phyloP scores from a whole-genome alignment of 2,329 filamentous ascomycete genomes.

The Cercospora sesami region DNA sequence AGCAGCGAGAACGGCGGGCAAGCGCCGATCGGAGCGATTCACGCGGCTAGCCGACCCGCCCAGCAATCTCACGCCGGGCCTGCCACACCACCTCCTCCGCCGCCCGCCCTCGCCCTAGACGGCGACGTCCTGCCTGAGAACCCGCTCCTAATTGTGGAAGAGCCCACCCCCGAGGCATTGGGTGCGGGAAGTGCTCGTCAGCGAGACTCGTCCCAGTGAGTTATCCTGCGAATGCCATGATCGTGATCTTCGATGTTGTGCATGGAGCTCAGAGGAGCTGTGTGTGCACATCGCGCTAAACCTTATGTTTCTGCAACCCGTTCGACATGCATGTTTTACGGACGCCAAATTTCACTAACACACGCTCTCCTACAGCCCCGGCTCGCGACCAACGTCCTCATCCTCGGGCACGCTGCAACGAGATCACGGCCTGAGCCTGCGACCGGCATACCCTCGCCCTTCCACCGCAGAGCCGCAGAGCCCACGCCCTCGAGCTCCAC shows the following conservation, averaged over 20 bases:
- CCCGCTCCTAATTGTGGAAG: conserved; percentile 20
- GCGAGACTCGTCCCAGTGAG: conserved; percentile 5
- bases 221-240: not conserved
- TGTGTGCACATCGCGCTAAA: conserved; percentile 13
- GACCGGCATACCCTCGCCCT: not conserved
- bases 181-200: not conserved
- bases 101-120: conserved; percentile 15
- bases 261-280: conserved; percentile 17
- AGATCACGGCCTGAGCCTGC: conserved; percentile 4
- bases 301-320: conserved; percentile 9
- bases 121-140: conserved; percentile 15
- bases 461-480: not conserved
- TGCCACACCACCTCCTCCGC: conserved; percentile 11
- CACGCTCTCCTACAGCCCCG: conserved; percentile 9
- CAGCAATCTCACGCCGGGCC: conserved; percentile 5
- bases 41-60: not conserved
- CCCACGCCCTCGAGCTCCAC: conserved; percentile 34
- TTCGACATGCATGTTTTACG: not conserved
- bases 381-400: conserved; percentile 8
- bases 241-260: conserved; percentile 18
- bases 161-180: conserved; percentile 24
- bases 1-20: not conserved
- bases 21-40: not conserved
- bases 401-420: conserved; percentile 3
- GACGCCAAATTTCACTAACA: not conserved